Evolutionary conservation across 1,284 basidiomycete genomes (phyloP), one percentile per base, ranked within the genome.

Genomic region (Microbotryum lychnidis-dioicae): DNA sequence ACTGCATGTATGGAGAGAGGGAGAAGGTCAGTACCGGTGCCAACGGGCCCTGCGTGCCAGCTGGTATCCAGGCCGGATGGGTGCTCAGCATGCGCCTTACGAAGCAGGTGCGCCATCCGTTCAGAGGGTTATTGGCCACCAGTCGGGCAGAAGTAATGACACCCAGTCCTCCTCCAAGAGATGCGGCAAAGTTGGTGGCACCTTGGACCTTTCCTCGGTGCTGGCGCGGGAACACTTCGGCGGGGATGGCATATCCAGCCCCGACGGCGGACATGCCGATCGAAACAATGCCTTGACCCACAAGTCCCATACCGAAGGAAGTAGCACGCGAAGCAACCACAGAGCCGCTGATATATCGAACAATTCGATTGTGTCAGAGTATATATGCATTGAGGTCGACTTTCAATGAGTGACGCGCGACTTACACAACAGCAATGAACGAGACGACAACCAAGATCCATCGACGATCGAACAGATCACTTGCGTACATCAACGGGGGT

Each of bases 141-240:
- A 53, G 18, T 10, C 27, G 25, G n/a, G 25, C 27, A 27, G 25
- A 27, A 5, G 33, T n/a, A 6, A 53, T n/a, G 25, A 33, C 51
- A 18, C 51, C 51, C 12, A 53, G 25, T 23, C 27, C 51, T 25
- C 51, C 51, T n/a, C 27, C 23, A 23, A 53, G 10, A n/a, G 25
- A 16, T 10, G 51, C 51, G 12, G 51, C 23, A 33, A 25, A 23
- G 14, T n/a, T 53, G 9, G 33, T 25, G 9, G 33, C 33, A n/a
- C 27, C 27, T 33, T 53, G 51, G 18, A 53, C 51, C 12, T 25
- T 33, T 3, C 51, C 51, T 14, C 51, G 51, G 9, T 25, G 33
- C 20, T 53, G 14, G 51, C 51, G 51, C 25, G 51, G 51, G 27
- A 53, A 53, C 8, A 53, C 51, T 33, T 53, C 51, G 20, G 51